phyloP scores from a whole-genome alignment of 2,329 filamentous ascomycete genomes.

The Fusarium sp. region DNA sequence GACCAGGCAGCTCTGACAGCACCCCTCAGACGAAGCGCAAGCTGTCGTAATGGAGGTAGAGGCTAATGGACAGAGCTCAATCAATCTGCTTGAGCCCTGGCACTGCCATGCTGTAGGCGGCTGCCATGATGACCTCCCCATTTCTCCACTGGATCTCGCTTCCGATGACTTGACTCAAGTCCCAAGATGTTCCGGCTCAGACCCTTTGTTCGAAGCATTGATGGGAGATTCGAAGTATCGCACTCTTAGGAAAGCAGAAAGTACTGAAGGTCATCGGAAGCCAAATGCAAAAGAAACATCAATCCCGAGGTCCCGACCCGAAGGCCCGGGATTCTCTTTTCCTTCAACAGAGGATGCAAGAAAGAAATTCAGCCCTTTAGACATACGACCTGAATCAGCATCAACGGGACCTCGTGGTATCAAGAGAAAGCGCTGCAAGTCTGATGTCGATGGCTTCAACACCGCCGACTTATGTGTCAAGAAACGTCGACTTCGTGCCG shows the following conservation, averaged over 20 bases:
- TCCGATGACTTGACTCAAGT: constrained; percentile 31
- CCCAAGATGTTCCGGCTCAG: constrained; percentile 33
- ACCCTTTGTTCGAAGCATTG: constrained; percentile 35
- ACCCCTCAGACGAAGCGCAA: constrained; percentile 33
- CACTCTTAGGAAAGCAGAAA: background rate
- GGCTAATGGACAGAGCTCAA: constrained; percentile 36
- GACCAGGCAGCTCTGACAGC: constrained; percentile 30
- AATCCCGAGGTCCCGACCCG: background rate
- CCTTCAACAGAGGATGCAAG: constrained; percentile 4
- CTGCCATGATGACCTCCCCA: constrained; percentile 36
- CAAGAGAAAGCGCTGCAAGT: constrained; percentile 62
- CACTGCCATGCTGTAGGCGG: constrained; percentile 25
- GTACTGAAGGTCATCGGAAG: background rate
- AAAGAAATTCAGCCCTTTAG: constrained; percentile 8
- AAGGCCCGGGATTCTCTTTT: constrained; percentile 25
- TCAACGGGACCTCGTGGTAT: constrained; percentile 26
- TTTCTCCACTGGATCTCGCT: constrained; percentile 30
- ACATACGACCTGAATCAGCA: constrained; percentile 3
- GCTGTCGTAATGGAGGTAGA: constrained; percentile 42
- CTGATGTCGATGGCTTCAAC: constrained; percentile 68
- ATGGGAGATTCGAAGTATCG: constrained; percentile 20
- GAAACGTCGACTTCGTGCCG: constrained; percentile 71
- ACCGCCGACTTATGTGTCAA: constrained; percentile 64
- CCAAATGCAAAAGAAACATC: background rate
- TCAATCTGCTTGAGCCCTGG: constrained; percentile 40